A percentile compares a stretch with the other conserved stretches of the same genome.
These are phyloP conservation scores for Straminergon stramineum DNA, from an alignment of 225 moss, liverwort and hornwort genomes.

Conservation along the genomic window DNA sequence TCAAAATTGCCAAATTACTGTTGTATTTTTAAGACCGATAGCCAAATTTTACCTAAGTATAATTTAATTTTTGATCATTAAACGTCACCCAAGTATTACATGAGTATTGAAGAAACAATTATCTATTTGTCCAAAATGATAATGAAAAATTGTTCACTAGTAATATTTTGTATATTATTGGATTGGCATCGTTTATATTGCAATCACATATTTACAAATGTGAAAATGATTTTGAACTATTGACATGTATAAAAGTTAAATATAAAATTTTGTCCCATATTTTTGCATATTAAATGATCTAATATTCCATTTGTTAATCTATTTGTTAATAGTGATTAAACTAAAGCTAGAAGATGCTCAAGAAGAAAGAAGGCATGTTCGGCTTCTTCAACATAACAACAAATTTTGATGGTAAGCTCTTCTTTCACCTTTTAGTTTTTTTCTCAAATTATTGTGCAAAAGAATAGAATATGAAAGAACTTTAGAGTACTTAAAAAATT, in stretches of 20 bases:
- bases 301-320: too few relatives aligned
- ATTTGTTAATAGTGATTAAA: background rate
- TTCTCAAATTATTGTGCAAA: background rate
- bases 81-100: too few relatives aligned
- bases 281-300: background rate
- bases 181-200: background rate
- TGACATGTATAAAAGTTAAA: background rate
- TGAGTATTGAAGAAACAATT: background rate
- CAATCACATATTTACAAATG: background rate
- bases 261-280: too few relatives aligned
- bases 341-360: background rate
- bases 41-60: background rate
- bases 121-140: background rate
- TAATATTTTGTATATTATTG: background rate
- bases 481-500: background rate
- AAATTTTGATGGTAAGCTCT: background rate
- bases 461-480: too few relatives aligned
- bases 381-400: background rate
- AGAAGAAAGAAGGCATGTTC: background rate
- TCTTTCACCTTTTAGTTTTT: background rate
- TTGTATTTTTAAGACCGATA: background rate
- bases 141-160: background rate
- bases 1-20: fast-evolving
- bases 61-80: fast-evolving
- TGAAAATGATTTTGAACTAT: background rate